Percentiles rank a stretch among this genome's conserved stretches.
Evolutionary conservation across 148 eudicot genomes (phyloP).

Genomic region (Amaranthus palmeri): DNA sequence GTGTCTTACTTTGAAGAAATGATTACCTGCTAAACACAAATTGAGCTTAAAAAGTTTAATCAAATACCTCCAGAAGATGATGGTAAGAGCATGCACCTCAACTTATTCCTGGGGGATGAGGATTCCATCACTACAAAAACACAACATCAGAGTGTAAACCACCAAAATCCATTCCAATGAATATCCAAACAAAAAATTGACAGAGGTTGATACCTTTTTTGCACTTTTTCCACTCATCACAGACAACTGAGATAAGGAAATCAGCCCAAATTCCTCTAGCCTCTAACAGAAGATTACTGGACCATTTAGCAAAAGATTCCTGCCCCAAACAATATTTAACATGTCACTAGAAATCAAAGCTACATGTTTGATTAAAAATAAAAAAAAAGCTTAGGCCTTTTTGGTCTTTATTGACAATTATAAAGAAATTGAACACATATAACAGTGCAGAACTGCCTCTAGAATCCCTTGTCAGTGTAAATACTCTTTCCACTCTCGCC

Average conservation of each 20-base stretch:
- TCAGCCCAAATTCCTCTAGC: conserved; percentile 80
- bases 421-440: neutral
- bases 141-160: conserved; percentile 14
- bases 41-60: neutral
- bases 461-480: neutral
- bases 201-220: conserved; percentile 63
- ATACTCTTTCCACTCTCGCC: neutral
- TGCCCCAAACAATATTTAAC: conserved; percentile 24
- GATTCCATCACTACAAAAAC: conserved; percentile 69
- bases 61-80: conserved; percentile 41
- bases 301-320: conserved; percentile 54
- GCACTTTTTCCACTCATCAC: conserved; percentile 94
- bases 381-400: neutral
- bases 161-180: conserved; percentile 12
- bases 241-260: conserved; percentile 56
- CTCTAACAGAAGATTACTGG: conserved; percentile 48
- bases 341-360: conserved; percentile 11
- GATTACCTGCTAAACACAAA: neutral
- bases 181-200: neutral
- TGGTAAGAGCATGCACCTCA: conserved; percentile 55
- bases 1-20: neutral
- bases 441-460: neutral
- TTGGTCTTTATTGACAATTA: conserved; percentile 1
- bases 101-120: conserved; percentile 81
- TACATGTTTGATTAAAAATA: conserved; percentile 5